These are phyloP conservation scores for Nephelium lappaceum DNA, from an alignment of 345 rosid species.

Conservation along the genomic window DNA sequence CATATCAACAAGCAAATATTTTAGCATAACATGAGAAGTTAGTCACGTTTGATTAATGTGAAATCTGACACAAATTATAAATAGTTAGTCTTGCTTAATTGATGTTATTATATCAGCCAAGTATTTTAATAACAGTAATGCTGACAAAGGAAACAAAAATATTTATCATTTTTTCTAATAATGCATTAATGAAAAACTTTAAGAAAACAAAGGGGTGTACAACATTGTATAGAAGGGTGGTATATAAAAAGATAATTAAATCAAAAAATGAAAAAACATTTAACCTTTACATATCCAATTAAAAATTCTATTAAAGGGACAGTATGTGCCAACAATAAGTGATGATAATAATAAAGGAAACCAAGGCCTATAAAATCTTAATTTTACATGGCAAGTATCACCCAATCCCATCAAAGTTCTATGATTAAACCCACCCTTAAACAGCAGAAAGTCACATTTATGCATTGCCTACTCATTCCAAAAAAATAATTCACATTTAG, in stretches of 20 bases:
- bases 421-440: neutral
- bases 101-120: neutral
- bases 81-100: neutral
- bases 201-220: neutral
- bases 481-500: neutral
- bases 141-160: neutral
- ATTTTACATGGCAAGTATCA: neutral
- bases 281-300: neutral
- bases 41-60: too few species aligned
- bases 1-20: neutral
- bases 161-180: neutral
- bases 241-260: neutral
- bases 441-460: neutral
- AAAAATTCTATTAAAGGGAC: neutral
- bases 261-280: neutral
- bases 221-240: neutral
- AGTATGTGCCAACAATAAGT: neutral
- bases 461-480: neutral
- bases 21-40: neutral
- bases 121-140: neutral
- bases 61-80: conserved; percentile 7
- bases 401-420: neutral
- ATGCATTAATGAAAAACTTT: neutral
- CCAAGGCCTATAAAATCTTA: neutral
- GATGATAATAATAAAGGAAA: neutral